Base-by-base conservation (phyloP, 495 filamentous ascomycete species). In the Trichoderma gamsii region DNA sequence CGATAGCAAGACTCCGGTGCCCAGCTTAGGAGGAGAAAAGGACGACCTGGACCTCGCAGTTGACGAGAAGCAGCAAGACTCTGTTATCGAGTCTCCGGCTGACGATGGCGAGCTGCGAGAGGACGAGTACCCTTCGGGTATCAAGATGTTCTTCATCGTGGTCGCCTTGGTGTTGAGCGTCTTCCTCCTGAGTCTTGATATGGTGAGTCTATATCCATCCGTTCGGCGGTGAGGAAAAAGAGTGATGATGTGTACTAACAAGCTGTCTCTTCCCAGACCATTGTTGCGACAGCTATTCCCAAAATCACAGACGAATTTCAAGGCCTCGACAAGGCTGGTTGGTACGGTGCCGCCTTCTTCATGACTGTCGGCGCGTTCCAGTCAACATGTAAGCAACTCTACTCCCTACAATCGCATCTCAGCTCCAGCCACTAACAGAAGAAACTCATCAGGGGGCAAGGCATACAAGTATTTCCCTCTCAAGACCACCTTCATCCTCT, bases 161-260 rank as follows among this genome's bases (percentile, higher is more conserved):
- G 56, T 78, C 56, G 78, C 79, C 16, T 72, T 84, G 5, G 77
- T 79, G 41, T 76, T 84, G 15, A 76, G 79, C 29, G 74, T 79
- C 18, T 84, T 84, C 69, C 71, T 84, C 15, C 76, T 82, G 1
- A 73, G 78, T 0, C 71, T 84, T 16, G 82, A 84, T 56, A 78
- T 80, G 71, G 80, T 79, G 16, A 78, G 82, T 46, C 23, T 46
- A 7, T 12, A n/a, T 44, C 35, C 65, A 41, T 38, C 61, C 12
- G 66, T 63, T 67, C 67, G 2, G 15, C 77, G 29, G 29, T 29
- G 29, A 71, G 66, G 72, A 70, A 0, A 52, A 1, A 0, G 72
- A 23, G 64, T 51, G 2, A 32, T 46, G 1, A 12, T 7, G 11
- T 38, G 16, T n/a, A 43, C 65, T 67, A 43, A 63, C 66, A 21